Evolutionary conservation across 2,329 filamentous ascomycete genomes (phyloP).

Genomic region (Pezizomycotina sp.): DNA sequence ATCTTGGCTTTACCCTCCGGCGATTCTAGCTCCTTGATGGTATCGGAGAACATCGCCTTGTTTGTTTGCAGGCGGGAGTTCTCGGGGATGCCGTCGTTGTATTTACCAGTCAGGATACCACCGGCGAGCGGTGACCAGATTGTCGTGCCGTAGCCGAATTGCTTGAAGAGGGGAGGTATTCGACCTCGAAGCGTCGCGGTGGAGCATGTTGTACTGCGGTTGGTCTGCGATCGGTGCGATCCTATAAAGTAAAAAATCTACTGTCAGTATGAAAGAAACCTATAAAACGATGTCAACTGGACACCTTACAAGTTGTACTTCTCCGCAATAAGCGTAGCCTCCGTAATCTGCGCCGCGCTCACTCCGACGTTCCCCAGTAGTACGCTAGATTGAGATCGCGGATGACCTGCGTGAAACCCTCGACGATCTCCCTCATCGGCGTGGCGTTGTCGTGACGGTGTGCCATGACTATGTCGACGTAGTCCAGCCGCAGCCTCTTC

Average conservation of each 20-base stretch:
- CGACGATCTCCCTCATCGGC: slow-evolving; percentile 47
- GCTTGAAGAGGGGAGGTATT: slow-evolving; percentile 38
- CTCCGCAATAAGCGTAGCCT: slow-evolving; percentile 40
- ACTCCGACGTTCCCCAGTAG: slow-evolving; percentile 48
- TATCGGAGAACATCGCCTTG: slow-evolving; percentile 41
- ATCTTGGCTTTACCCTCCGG: slow-evolving; percentile 38
- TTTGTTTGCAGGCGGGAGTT: slow-evolving; percentile 45
- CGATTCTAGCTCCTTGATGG: slow-evolving; percentile 36
- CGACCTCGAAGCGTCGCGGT: slow-evolving; percentile 45
- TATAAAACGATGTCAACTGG: too few relatives aligned
- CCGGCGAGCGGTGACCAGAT: slow-evolving; percentile 41
- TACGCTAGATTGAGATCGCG: slow-evolving; percentile 43
- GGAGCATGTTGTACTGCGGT: slow-evolving; percentile 46
- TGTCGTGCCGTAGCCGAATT: slow-evolving; percentile 25
- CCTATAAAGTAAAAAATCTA: neutral
- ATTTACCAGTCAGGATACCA: slow-evolving; percentile 46
- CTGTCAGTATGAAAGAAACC: neutral
- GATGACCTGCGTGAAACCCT: slow-evolving; percentile 35
- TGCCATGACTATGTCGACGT: slow-evolving; percentile 48
- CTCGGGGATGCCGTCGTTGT: slow-evolving; percentile 46
- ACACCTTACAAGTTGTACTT: slow-evolving; percentile 43
- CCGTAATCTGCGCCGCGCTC: slow-evolving; percentile 43
- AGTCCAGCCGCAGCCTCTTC: slow-evolving; percentile 45
- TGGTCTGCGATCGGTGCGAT: neutral
- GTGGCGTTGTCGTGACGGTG: slow-evolving; percentile 43